Conservation (phyloP, 179 eudicot genomes). For the Gypsophila paniculata region DNA sequence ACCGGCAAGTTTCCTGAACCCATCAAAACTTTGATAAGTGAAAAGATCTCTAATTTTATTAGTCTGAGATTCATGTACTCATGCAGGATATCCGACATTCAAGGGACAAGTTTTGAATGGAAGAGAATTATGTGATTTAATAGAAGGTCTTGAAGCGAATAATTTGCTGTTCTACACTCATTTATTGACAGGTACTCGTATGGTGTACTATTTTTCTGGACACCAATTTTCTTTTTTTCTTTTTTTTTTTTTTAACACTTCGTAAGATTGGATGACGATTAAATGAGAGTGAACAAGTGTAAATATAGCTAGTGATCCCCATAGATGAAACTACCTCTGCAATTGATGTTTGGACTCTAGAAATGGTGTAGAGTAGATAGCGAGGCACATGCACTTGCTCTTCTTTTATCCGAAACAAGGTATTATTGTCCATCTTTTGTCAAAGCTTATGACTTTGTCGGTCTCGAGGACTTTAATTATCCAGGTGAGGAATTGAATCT, state of each 20-base stretch:
- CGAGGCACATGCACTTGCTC: too few relatives aligned
- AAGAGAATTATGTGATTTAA: slow-evolving; percentile 71
- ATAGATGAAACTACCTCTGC: not conserved
- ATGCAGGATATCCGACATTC: slow-evolving; percentile 86
- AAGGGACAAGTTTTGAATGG: slow-evolving; percentile 93
- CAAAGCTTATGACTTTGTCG: not conserved
- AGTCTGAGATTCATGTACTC: slow-evolving; percentile 33
- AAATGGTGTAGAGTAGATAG: too few relatives aligned
- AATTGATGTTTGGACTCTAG: too few relatives aligned
- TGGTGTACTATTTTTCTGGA: not conserved
- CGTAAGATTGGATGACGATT: not conserved
- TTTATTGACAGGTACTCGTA: slow-evolving; percentile 65
- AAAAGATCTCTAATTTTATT: slow-evolving; percentile 14
- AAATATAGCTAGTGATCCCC: not conserved
- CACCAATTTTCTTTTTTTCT: too few relatives aligned
- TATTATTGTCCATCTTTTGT: not conserved
- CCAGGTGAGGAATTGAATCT: not conserved
- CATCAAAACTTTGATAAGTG: not conserved
- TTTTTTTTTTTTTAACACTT: not conserved
- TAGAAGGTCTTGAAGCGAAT: slow-evolving; percentile 88
- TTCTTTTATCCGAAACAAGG: not conserved
- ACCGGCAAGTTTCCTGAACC: slow-evolving; percentile 68
- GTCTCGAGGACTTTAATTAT: not conserved
- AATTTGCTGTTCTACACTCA: slow-evolving; percentile 79
- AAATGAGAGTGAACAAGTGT: not conserved